Evolutionary conservation across 768 basidiomycete species (phyloP), one percentile per base, ranked within the genome.

Genomic region (Collybia sordida): DNA sequence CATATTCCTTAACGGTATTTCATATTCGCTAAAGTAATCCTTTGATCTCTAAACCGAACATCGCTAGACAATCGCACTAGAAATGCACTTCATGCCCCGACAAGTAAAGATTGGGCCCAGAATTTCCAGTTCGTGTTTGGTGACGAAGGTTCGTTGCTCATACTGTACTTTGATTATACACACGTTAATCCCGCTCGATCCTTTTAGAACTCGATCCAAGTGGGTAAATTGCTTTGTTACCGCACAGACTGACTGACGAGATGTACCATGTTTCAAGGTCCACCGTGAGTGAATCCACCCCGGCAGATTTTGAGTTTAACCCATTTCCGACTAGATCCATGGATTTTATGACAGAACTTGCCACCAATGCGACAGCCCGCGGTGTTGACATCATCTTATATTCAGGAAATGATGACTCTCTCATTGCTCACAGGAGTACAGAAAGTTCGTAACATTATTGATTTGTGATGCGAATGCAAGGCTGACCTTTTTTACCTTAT

Each of bases 361-460:
- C 86, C 3, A 75, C 80, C 11, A 88, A 88, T 52, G 78, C 81
- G 18, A 75, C 84, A 0, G 70, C 69, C 1, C 75, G 75, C 4
- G 63, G 71, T 21, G 64, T 89, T 21, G 67, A 70, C 1, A 64
- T 87, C n/a, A 67, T 87, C 8, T 62, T 88, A 14, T 87, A 69
- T 60, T 86, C 85, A 21, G 87, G 81, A 12, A 88, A 88, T 56
- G 82, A 86, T 53, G 87, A 89, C 62, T 69, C 80, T 6, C 78
- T 88, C 19, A 69, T 86, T 42, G 70, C 85, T 1, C 86, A 87
- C 57, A 69, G 74, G 22, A 78, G 84, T 12, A 80, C 83, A 28
- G 81, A 88, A 75, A 67, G 86, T 85, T 60, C 6, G 73, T 55
- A 50, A 21, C 1, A 24, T 12, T 27, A 5, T 45, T 31, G 14